These are phyloP conservation scores for Brassica napus DNA, from an alignment of 345 rosid genomes.

Conservation along the genomic window DNA sequence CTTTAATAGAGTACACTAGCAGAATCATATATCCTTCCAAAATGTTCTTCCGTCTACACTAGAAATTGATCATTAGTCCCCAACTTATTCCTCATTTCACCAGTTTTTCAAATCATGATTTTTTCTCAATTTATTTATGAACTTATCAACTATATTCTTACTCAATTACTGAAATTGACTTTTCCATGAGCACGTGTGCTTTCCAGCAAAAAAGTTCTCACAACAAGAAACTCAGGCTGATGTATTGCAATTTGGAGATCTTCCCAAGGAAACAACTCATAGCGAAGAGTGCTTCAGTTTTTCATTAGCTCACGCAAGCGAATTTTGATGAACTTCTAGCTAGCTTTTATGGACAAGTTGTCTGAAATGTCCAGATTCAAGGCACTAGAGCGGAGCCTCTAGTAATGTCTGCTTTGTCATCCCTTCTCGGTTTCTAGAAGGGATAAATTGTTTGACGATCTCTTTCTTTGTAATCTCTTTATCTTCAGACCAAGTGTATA, in stretches of 20 bases:
- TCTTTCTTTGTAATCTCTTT: constrained; percentile 51
- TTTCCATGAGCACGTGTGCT: neutral
- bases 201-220: neutral
- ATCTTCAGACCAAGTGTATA: constrained; percentile 46
- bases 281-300: constrained; percentile 71
- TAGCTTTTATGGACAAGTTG: constrained; percentile 68
- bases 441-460: constrained; percentile 70
- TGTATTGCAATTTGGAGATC: constrained; percentile 42
- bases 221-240: constrained; percentile 53
- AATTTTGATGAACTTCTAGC: constrained; percentile 60
- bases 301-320: constrained; percentile 65
- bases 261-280: constrained; percentile 45
- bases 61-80: neutral
- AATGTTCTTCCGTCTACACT: neutral
- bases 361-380: constrained; percentile 76
- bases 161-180: neutral
- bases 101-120: neutral
- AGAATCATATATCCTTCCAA: neutral
- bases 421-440: constrained; percentile 76
- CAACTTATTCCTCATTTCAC: neutral
- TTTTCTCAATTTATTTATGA: neutral
- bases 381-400: constrained; percentile 62
- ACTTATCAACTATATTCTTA: neutral
- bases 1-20: neutral
- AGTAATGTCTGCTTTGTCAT: constrained; percentile 60